Percentiles rank a stretch among this genome's conserved stretches.
Conservation (phyloP, 306 rosid species). For the apple (Malus domestica) region DNA sequence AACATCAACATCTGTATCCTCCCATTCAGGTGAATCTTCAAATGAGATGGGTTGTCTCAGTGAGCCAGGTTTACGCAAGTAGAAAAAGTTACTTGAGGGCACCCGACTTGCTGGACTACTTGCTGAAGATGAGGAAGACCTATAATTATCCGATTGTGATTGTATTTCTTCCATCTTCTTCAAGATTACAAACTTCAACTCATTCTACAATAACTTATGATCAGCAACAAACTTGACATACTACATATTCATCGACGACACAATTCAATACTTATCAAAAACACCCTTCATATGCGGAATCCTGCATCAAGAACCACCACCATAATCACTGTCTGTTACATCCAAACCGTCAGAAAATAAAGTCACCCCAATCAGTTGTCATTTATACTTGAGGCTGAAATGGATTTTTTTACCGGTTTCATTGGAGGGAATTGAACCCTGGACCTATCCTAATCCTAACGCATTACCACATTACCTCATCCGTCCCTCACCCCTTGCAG, state of each 20-base stretch:
- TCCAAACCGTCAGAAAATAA: neutral
- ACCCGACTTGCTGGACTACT: constrained; percentile 98
- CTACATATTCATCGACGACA: neutral
- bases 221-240: constrained; percentile 1
- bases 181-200: constrained; percentile 18
- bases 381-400: neutral
- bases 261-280: constrained; percentile 1
- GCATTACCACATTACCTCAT: neutral
- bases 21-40: constrained; percentile 99
- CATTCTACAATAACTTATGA: constrained; percentile 13
- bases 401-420: neutral
- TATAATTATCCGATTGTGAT: constrained; percentile 83
- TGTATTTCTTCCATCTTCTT: constrained; percentile 84
- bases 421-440: too few species aligned
- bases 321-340: neutral
- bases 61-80: constrained; percentile 90
- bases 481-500: neutral
- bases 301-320: constrained; percentile 18
- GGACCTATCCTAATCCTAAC: neutral
- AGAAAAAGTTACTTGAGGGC: constrained; percentile 95
- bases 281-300: constrained; percentile 9
- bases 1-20: constrained; percentile 67
- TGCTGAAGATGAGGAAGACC: constrained; percentile 95
- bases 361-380: neutral
- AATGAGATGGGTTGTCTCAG: constrained; percentile 93